These are phyloP conservation scores for Saraca asoca DNA, from an alignment of 331 rosid species.

Conservation along the genomic window DNA sequence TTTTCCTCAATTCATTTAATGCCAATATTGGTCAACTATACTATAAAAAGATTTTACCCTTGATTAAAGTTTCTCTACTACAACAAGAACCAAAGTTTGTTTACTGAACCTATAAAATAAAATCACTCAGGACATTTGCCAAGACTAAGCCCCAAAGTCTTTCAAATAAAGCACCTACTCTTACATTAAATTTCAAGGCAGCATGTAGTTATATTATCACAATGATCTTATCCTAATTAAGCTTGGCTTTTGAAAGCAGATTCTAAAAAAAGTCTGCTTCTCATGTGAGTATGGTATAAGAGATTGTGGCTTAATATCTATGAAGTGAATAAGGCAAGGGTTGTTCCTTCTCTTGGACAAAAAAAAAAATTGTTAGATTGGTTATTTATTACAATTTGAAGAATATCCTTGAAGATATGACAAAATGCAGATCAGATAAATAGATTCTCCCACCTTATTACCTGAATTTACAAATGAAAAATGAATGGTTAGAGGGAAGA, in stretches of 20 bases:
- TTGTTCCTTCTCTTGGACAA: not conserved
- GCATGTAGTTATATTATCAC: not conserved
- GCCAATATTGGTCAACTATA: not conserved
- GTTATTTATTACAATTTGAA: slow-evolving; percentile 4
- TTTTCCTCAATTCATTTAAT: not conserved
- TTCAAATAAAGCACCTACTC: not conserved
- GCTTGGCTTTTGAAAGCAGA: slow-evolving; percentile 1
- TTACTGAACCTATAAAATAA: not conserved
- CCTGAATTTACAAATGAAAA: slow-evolving; percentile 94
- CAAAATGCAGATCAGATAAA: slow-evolving; percentile 22
- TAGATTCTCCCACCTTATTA: slow-evolving; percentile 42
- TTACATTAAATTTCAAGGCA: not conserved
- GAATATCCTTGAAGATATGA: not conserved
- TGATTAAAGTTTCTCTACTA: not conserved
- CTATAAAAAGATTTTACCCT: not conserved
- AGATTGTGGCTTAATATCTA: not conserved
- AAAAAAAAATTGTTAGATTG: not conserved
- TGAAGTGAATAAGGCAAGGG: not conserved
- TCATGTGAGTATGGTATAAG: not conserved
- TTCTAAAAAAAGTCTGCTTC: not conserved
- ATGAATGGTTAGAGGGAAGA: slow-evolving; percentile 92
- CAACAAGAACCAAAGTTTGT: not conserved
- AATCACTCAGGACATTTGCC: slow-evolving; percentile 5
- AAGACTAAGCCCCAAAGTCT: slow-evolving; percentile 4
- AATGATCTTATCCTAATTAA: slow-evolving; percentile 2